Conservation (phyloP, 805 yeast species). For the Ogataea minuta region DNA sequence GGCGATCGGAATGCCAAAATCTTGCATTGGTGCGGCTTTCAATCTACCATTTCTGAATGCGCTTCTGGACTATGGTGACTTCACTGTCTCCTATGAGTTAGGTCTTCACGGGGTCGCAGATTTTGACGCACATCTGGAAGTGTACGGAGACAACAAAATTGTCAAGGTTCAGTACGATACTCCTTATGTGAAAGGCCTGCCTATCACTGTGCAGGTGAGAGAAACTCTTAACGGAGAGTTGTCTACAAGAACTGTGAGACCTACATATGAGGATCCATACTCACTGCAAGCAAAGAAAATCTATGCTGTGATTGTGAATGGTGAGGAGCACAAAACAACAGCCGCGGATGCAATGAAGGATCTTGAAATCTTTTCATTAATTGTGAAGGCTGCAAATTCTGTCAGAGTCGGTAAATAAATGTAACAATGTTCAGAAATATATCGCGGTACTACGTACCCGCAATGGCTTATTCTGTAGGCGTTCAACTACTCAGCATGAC, state of each 20-base stretch:
- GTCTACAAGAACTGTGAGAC: constrained; percentile 2
- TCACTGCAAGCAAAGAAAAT: constrained; percentile 1
- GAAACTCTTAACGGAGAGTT: constrained; percentile 1
- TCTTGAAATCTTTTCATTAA: neutral
- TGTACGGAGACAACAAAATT: constrained; percentile 6
- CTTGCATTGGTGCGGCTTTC: constrained; percentile 5
- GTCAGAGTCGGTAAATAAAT: too few relatives aligned
- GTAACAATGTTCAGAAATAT: too few relatives aligned
- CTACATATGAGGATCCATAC: constrained; percentile 7
- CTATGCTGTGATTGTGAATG: neutral
- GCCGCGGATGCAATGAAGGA: neutral
- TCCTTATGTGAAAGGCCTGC: constrained; percentile 11
- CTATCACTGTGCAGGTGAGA: constrained; percentile 10
- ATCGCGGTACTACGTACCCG: too few relatives aligned
- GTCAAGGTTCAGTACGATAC: constrained; percentile 11
- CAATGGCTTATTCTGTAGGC: too few relatives aligned
- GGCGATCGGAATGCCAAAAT: constrained; percentile 7
- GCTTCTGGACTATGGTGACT: constrained; percentile 9
- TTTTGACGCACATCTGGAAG: constrained; percentile 10
- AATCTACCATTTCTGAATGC: constrained; percentile 5
- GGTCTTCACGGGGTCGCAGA: constrained; percentile 7
- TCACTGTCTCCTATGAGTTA: constrained; percentile 6
- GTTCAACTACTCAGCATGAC: too few relatives aligned
- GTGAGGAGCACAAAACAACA: neutral
- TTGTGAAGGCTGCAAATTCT: neutral